A percentile compares a stretch with the other conserved stretches of the same genome.
phyloP scores from a whole-genome alignment of 805 yeast species.

The Torulaspora franciscae region DNA sequence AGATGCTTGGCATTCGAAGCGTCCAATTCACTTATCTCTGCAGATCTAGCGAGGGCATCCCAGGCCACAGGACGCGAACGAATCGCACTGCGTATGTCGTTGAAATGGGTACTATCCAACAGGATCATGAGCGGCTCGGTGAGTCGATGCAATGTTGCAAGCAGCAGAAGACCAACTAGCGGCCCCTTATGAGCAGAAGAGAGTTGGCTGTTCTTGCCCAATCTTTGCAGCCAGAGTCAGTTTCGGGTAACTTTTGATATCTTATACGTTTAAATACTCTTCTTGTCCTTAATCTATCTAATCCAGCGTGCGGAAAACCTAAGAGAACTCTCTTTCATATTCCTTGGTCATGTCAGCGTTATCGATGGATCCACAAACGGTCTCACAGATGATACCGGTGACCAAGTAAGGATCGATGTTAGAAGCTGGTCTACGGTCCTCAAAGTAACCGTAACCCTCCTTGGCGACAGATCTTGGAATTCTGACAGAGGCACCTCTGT shows the following conservation, averaged over 20 bases:
- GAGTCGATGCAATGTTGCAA: background rate
- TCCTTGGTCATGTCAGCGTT: slow-evolving; percentile 94
- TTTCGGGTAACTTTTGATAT: slow-evolving; percentile 1
- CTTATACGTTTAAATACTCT: background rate
- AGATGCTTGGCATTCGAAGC: slow-evolving; percentile 44
- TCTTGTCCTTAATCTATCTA: slow-evolving; percentile 1
- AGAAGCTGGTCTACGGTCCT: slow-evolving; percentile 99
- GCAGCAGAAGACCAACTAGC: background rate
- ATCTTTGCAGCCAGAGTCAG: background rate
- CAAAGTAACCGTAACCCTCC: slow-evolving; percentile 97
- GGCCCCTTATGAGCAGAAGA: slow-evolving; percentile 1
- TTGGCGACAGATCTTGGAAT: slow-evolving; percentile 98
- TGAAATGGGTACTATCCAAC: slow-evolving; percentile 62
- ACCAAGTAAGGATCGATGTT: slow-evolving; percentile 99
- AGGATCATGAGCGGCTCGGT: slow-evolving; percentile 18
- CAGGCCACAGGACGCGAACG: slow-evolving; percentile 82
- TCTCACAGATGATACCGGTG: slow-evolving; percentile 97
- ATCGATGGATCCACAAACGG: slow-evolving; percentile 89
- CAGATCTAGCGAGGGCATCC: slow-evolving; percentile 82
- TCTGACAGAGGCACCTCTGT: slow-evolving; percentile 98
- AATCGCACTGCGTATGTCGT: slow-evolving; percentile 60
- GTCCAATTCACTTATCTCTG: slow-evolving; percentile 59
- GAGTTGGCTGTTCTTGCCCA: background rate
- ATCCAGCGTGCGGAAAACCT: slow-evolving; percentile 7
- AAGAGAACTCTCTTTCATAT: slow-evolving; percentile 65